Base-by-base conservation (phyloP, 495 filamentous ascomycete species). In the Podospora fimiseda region DNA sequence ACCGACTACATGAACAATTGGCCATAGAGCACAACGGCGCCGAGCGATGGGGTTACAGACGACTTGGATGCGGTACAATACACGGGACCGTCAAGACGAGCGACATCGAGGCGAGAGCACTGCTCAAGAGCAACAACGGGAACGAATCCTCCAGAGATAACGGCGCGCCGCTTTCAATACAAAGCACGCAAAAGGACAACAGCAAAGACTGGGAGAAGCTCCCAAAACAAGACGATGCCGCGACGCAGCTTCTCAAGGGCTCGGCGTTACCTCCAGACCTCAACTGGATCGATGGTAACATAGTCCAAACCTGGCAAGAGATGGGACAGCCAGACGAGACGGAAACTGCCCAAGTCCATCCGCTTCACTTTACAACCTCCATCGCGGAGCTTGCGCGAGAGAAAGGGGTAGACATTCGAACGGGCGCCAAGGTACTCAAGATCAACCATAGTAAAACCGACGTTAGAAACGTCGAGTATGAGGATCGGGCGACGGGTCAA, bases 331-430 rank as follows among this genome's bases (percentile, higher is more conserved):
- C 86, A 0, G 80, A 79, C 3, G 61, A 59, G 13, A 74, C 71
- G 45, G 78, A 79, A 52, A 97, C 93, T 1, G 89, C 93, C 2
- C 93, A 97, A 65, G 93, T 97, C 5, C 93, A 97, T 66, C 93
- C 93, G 1, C 90, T 88, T 61, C 82, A 87, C 19, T 96, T 98
- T 60, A 98, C 92, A 2, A 95, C 82, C 0, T 78, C 87, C 2
- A 93, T 98, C 65, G 88, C 89, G 9, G 77, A 80, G 36, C 76
- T 98, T 15, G 90, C 92, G 8, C 74, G 78, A 53, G 81, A 90
- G 51, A 81, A 77, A 53, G 92, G 92, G 8, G 85, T 80, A 20
- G 79, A 85, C 41, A 80, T 96, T 48, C 74, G 84, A 20, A 58
- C 87, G 24, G 86, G 87, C 9, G 78, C 79, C 8, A 70, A 67